phyloP scores from a whole-genome alignment of 805 yeast genomes.

The Grigorovia jiainica region DNA sequence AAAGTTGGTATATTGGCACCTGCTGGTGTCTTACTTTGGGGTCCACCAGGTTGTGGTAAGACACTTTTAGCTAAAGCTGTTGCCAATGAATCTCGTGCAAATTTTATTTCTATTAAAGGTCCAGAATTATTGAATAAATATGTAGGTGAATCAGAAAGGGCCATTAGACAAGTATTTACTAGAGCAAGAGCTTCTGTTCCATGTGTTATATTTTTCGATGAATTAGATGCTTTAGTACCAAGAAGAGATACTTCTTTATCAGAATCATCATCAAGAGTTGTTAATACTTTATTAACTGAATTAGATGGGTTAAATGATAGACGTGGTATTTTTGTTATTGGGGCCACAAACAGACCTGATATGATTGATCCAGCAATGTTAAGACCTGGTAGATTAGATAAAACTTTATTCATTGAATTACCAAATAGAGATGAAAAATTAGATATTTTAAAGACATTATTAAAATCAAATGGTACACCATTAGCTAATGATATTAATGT shows the following conservation, averaged over 20 bases:
- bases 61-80: constrained; percentile 94
- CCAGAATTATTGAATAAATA: constrained; percentile 91
- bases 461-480: constrained; percentile 69
- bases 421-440: constrained; percentile 71
- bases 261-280: constrained; percentile 88
- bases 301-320: constrained; percentile 91
- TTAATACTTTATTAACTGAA: constrained; percentile 88
- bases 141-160: constrained; percentile 93
- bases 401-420: constrained; percentile 81
- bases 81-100: constrained; percentile 93
- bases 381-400: constrained; percentile 92
- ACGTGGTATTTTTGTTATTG: constrained; percentile 86
- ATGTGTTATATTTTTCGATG: constrained; percentile 91
- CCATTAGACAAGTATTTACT: constrained; percentile 85
- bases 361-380: constrained; percentile 98
- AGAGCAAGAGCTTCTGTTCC: constrained; percentile 92
- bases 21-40: constrained; percentile 96
- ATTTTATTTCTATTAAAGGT: constrained; percentile 90
- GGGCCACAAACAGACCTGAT: constrained; percentile 96
- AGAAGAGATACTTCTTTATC: constrained; percentile 81
- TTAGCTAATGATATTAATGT: constrained; percentile 54
- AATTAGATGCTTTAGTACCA: constrained; percentile 92
- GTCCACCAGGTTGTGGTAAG: constrained; percentile 99
- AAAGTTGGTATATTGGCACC: constrained; percentile 94
- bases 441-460: constrained; percentile 73